phyloP scores from a whole-genome alignment of 1,284 basidiomycete species.

The Wolfiporia cocos region DNA sequence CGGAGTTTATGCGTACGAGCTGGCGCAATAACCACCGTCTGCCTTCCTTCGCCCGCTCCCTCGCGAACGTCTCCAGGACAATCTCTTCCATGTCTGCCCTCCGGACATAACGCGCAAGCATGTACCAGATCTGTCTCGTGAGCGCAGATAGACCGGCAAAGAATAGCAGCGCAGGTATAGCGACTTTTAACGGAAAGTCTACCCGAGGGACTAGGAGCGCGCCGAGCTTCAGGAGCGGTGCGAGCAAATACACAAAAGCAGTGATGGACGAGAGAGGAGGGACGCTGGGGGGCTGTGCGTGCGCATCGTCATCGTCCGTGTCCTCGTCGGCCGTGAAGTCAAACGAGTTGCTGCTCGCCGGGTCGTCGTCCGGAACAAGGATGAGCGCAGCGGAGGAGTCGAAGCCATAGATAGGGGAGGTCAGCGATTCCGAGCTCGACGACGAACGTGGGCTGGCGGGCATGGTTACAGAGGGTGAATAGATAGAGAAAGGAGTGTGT shows the following conservation, averaged over 20 bases:
- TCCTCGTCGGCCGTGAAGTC: slow-evolving; percentile 49
- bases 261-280: slow-evolving; percentile 49
- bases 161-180: slow-evolving; percentile 43
- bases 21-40: slow-evolving; percentile 25
- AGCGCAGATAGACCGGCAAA: slow-evolving; percentile 55
- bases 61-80: slow-evolving; percentile 54
- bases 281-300: slow-evolving; percentile 35
- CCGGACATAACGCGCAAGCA: slow-evolving; percentile 62
- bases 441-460: slow-evolving; percentile 18
- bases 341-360: slow-evolving; percentile 30
- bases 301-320: slow-evolving; percentile 42
- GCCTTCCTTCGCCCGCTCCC: slow-evolving; percentile 41
- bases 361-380: slow-evolving; percentile 47
- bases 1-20: slow-evolving; percentile 36
- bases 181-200: slow-evolving; percentile 40
- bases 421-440: slow-evolving; percentile 20
- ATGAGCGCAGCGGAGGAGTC: slow-evolving; percentile 48
- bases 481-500: too few species aligned
- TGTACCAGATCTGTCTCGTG: slow-evolving; percentile 65
- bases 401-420: slow-evolving; percentile 22
- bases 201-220: slow-evolving; percentile 51
- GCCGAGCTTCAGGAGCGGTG: slow-evolving; percentile 64
- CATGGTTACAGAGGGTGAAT: background rate
- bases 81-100: slow-evolving; percentile 60
- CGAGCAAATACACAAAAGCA: slow-evolving; percentile 63